These are phyloP conservation scores for Onygenales sp. DNA, from an alignment of 2,329 filamentous ascomycete species.

Conservation along the genomic window DNA sequence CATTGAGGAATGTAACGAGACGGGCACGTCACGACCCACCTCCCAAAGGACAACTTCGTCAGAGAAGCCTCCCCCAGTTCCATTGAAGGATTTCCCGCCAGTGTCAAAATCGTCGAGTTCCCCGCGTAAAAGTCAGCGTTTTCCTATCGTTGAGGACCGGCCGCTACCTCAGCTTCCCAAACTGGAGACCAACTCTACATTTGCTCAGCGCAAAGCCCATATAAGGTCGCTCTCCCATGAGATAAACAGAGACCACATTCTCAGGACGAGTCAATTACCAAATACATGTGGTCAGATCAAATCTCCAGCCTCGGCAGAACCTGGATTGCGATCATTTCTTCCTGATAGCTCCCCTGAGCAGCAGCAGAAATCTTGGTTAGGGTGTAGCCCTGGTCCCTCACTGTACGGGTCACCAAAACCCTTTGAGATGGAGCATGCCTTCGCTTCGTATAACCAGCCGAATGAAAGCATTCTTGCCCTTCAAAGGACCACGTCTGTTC, in stretches of 20 bases:
- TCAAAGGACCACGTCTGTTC: not conserved
- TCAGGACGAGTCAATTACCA: not conserved
- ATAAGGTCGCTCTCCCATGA: not conserved
- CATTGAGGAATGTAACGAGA: conserved; percentile 3
- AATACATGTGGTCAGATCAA: not conserved
- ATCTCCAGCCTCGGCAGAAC: not conserved
- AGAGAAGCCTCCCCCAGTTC: not conserved
- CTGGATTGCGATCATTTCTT: not conserved
- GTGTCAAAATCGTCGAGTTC: not conserved
- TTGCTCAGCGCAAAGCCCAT: not conserved
- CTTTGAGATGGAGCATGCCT: not conserved
- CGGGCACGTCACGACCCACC: not conserved
- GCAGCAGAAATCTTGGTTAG: not conserved
- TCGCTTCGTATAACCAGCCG: not conserved
- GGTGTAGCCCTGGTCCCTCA: not conserved
- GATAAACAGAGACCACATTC: not conserved
- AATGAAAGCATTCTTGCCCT: not conserved
- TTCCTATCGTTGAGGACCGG: not conserved
- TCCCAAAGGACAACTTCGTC: not conserved
- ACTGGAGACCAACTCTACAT: not conserved
- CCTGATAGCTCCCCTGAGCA: not conserved
- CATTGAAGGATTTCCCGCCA: not conserved
- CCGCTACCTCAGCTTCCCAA: not conserved
- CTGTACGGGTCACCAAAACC: not conserved
- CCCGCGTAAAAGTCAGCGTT: not conserved